Base-by-base conservation (phyloP, 2,329 filamentous ascomycete species). In the Didymella keratinophila region DNA sequence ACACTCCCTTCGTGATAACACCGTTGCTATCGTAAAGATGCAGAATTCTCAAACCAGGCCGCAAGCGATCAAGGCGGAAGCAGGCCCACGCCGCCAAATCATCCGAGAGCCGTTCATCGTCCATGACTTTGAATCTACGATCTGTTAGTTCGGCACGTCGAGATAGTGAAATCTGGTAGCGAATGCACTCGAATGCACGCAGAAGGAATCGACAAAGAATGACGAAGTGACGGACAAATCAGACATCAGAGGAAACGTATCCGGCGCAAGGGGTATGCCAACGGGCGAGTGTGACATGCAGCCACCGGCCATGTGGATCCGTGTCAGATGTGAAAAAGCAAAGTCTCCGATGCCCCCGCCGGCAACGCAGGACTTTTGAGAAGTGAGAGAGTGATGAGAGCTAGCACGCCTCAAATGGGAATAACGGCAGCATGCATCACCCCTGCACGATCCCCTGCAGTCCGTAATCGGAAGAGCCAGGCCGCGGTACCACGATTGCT, bases 31-130 rank as follows among this genome's bases (percentile, higher is more conserved):
- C 88, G 62, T 90, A 82, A 57, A 98, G 79, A 68, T 89, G 89
- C 55, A 98, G 81, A 65, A 97, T 87, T 11, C 93, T 83, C 66
- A 91, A 90, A 0, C 95, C 94, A 32, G 84, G 80, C 60, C 87
- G 86, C 58, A 97, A 76, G 8, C 93, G 85, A 77, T 97, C 93
- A 21, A 98, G 84, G 37, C 93, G 85, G 67, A 96, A 88, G 71
- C 93, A 97, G 1, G 91, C 88, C 95, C 95, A 98, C 2, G 90
- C 92, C 11, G 92, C 89, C 56, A 97, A 77, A 58, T 89, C 85
- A 70, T 98, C 93, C 36, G 66, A 66, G 4, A 89, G 87, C 65
- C 93, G 86, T 76, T 94, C 90, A 66, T 96, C 90, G 74, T 98
- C 92, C 76, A 93, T 90, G 65, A 98, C 83, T 68, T 96, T 92